Evolutionary conservation across 805 yeast species (phyloP).

Genomic region (Zygosaccharomyces rouxii): DNA sequence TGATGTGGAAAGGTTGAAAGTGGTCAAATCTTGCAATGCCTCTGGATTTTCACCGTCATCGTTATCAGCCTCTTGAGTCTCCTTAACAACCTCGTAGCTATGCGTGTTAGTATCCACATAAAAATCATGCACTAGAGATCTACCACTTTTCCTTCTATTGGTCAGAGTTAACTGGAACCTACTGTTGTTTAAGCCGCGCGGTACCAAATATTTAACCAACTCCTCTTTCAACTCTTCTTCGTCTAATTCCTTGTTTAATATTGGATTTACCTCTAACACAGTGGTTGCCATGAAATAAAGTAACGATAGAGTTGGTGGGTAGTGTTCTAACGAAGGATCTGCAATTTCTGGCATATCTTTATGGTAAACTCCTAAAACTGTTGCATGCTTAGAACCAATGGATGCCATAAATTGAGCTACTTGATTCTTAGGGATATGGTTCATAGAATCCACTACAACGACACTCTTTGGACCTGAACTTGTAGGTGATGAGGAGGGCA

Average conservation of each 20-base stretch:
- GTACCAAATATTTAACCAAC: constrained; percentile 42
- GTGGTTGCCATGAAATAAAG: constrained; percentile 72
- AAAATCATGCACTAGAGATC: constrained; percentile 58
- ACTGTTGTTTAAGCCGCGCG: constrained; percentile 47
- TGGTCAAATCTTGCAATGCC: constrained; percentile 68
- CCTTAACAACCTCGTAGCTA: constrained; percentile 33
- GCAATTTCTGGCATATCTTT: constrained; percentile 38
- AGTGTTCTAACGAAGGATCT: constrained; percentile 35
- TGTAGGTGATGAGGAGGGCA: constrained; percentile 19
- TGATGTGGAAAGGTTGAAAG: constrained; percentile 78
- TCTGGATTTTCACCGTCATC: constrained; percentile 44
- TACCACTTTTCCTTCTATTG: constrained; percentile 80
- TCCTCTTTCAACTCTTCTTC: constrained; percentile 46
- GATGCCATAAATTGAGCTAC: constrained; percentile 49
- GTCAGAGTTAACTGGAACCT: constrained; percentile 48
- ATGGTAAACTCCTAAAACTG: constrained; percentile 48
- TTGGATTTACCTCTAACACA: constrained; percentile 58
- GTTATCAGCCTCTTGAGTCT: constrained; percentile 23
- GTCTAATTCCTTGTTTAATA: constrained; percentile 31
- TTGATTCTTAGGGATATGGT: constrained; percentile 46
- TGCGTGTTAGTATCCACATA: constrained; percentile 48
- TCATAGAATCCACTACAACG: constrained; percentile 64
- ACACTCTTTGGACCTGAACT: constrained; percentile 32
- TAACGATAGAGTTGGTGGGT: constrained; percentile 51
- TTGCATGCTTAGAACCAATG: constrained; percentile 44